Evolutionary conservation across 2,329 filamentous ascomycete genomes (phyloP).

Genomic region (Microcyclospora tardicrescens): DNA sequence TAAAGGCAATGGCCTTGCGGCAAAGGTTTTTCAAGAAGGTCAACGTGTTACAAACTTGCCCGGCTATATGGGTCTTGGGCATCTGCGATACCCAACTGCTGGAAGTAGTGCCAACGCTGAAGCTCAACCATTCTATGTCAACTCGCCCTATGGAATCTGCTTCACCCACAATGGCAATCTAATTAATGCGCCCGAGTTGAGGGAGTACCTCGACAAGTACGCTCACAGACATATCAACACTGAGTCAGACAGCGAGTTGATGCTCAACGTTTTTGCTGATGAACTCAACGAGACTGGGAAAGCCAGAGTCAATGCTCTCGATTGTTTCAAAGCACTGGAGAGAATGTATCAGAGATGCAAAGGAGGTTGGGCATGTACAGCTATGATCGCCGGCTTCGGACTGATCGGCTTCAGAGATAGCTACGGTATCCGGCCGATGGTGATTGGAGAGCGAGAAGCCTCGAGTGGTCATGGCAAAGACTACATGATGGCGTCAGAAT

Average conservation of each 20-base stretch:
- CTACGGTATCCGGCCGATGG: conserved; percentile 71
- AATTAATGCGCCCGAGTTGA: conserved; percentile 62
- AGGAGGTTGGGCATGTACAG: conserved; percentile 68
- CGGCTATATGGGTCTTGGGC: conserved; percentile 75
- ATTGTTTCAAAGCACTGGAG: conserved; percentile 59
- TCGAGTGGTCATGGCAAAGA: conserved; percentile 43
- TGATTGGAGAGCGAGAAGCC: conserved; percentile 56
- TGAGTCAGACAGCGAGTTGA: conserved; percentile 74
- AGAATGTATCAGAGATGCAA: conserved; percentile 61
- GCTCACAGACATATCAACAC: conserved; percentile 82
- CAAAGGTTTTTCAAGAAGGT: conserved; percentile 73
- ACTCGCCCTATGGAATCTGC: conserved; percentile 68
- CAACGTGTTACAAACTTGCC: conserved; percentile 59
- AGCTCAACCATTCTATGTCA: conserved; percentile 87
- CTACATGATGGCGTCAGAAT: conserved; percentile 88
- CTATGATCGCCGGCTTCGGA: conserved; percentile 71
- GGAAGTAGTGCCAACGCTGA: conserved; percentile 75
- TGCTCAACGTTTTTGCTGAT: conserved; percentile 79
- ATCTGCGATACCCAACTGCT: conserved; percentile 80
- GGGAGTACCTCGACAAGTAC: conserved; percentile 59
- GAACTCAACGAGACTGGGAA: conserved; percentile 71
- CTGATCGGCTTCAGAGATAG: conserved; percentile 68
- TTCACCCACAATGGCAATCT: conserved; percentile 82
- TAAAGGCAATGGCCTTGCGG: conserved; percentile 82
- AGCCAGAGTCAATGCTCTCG: conserved; percentile 62